phyloP scores from a whole-genome alignment of 495 filamentous ascomycete genomes.

The Aspergillus saccharolyticus region DNA sequence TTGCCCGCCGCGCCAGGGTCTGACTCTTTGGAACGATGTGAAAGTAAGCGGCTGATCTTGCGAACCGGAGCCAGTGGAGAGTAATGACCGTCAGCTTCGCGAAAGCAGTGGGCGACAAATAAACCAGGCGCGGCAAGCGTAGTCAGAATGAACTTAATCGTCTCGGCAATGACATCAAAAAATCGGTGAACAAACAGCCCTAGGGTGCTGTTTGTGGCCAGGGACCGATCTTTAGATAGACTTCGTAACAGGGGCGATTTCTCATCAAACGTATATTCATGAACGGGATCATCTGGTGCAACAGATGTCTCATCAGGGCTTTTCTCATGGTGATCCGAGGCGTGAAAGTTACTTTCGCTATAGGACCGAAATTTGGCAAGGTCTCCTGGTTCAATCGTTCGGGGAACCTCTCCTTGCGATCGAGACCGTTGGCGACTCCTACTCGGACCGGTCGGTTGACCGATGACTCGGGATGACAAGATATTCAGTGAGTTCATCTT shows the following conservation, averaged over 20 bases:
- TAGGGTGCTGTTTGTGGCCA: conserved; percentile 52
- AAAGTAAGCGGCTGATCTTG: conserved; percentile 49
- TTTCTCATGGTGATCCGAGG: conserved; percentile 29
- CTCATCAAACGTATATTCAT: conserved; percentile 51
- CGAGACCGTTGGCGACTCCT: conserved; percentile 56
- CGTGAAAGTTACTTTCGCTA: conserved; percentile 37
- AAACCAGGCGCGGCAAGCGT: conserved; percentile 71
- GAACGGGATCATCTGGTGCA: conserved; percentile 26
- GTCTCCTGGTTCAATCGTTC: conserved; percentile 39
- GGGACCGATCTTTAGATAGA: conserved; percentile 42
- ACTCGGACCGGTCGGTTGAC: conserved; percentile 48
- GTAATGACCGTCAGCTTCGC: conserved; percentile 74
- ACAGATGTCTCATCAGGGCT: conserved; percentile 28
- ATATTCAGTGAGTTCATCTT: conserved; percentile 99
- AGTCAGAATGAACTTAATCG: conserved; percentile 69
- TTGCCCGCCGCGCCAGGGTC: conserved; percentile 25
- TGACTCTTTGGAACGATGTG: conserved; percentile 18
- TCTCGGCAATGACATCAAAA: conserved; percentile 56
- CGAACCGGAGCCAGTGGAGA: conserved; percentile 60
- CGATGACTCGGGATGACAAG: conserved; percentile 79
- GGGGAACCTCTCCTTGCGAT: conserved; percentile 54
- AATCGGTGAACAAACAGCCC: conserved; percentile 39
- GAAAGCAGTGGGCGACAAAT: conserved; percentile 75
- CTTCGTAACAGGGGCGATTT: conserved; percentile 57
- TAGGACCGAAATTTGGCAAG: conserved; percentile 46